Evolutionary conservation across 768 basidiomycete species (phyloP), one percentile per base, ranked within the genome.

Genomic region (Leccinum incarnatum): DNA sequence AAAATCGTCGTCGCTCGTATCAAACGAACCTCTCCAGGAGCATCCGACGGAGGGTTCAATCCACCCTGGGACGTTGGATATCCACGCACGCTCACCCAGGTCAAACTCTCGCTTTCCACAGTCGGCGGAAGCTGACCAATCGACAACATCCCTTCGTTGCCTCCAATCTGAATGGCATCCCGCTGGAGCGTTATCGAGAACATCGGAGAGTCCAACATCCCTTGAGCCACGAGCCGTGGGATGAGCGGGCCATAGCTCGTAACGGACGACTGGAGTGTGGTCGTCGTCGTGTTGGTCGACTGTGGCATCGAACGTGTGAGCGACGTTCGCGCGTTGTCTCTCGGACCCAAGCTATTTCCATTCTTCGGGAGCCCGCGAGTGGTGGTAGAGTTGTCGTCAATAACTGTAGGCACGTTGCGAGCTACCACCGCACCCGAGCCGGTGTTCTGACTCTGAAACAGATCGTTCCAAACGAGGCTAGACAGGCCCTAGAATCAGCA

Each of bases 121-220:
- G 78, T 78, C 0, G 65, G 58, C 3, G 89, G 89, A 7, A 91
- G 75, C 53, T 79, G 82, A 5, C 91, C 91, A 21, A 92, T 76
- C 54, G 83, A 87, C 37, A 91, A 70, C 58, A 82, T 69, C 2
- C 89, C 89, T 14, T 78, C 73, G 57, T 89, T 88, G 1, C 87
- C 87, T 1, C 87, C 86, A n/a, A 88, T 74, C 40, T 87, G 80
- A 17, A 90, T 71, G 0, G 83, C 75, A 61, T 90, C 83, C 36
- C 91, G 83, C 65, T 93, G 90, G 11, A 93, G 75, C 0, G 84
- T 78, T 14, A 89, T 77, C 15, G 79, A 73, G 55, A 86, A 81
- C 75, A 83, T 76, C 0, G 86, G 83, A 19, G 67, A 63, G 9
- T 70, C 66, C 53, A 84, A 64, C 12, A 64, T 62, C 4, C 67